phyloP scores from a whole-genome alignment of 148 eudicot genomes.

The Amaranthus hypochondriacus region DNA sequence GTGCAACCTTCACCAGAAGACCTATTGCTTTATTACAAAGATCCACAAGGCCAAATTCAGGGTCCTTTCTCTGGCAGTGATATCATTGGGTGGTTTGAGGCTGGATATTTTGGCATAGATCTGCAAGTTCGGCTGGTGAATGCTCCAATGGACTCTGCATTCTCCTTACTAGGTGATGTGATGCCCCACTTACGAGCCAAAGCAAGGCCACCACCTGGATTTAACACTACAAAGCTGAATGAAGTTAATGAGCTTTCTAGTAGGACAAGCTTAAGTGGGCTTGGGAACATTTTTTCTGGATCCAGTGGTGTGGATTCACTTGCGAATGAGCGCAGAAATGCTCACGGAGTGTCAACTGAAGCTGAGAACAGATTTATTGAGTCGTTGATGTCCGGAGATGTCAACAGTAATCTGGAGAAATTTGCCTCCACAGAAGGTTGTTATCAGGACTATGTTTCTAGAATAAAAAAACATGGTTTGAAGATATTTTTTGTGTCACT shows the following conservation, averaged over 20 bases:
- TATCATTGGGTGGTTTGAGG: conserved; percentile 96
- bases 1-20: conserved; percentile 76
- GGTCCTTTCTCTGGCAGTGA: conserved; percentile 91
- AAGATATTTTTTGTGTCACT: neutral
- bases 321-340: conserved; percentile 45
- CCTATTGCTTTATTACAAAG: conserved; percentile 73
- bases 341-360: conserved; percentile 47
- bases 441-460: neutral
- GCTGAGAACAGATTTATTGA: conserved; percentile 81
- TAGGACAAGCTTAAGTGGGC: conserved; percentile 37
- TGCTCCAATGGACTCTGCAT: conserved; percentile 65
- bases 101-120: conserved; percentile 91
- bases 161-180: conserved; percentile 74
- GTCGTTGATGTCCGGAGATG: conserved; percentile 72
- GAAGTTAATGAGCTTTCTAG: conserved; percentile 46
- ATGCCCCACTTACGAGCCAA: conserved; percentile 96
- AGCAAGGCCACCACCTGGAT: conserved; percentile 90
- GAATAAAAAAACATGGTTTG: neutral
- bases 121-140: conserved; percentile 69
- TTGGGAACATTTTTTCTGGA: conserved; percentile 43
- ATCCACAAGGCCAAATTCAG: conserved; percentile 88
- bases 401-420: conserved; percentile 41
- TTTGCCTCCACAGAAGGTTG: conserved; percentile 67
- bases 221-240: conserved; percentile 51
- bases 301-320: conserved; percentile 37